Conservation (phyloP, 2,329 filamentous ascomycete genomes). For the Beauveria sp. region DNA sequence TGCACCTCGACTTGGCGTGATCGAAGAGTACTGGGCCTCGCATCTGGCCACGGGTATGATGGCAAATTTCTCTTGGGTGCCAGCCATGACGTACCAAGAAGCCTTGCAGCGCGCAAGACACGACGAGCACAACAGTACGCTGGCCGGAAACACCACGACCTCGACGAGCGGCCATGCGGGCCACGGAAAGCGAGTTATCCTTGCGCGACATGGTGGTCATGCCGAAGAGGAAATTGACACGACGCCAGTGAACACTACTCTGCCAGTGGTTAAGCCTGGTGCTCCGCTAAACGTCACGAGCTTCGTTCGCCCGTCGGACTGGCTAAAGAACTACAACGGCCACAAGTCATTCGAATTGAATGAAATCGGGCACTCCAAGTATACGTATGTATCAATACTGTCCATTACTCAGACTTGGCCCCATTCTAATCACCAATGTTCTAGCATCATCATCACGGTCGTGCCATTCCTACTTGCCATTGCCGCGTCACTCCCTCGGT, state of each 20-base stretch:
- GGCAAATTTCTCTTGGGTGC: conserved; percentile 16
- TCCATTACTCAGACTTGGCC: too few species aligned
- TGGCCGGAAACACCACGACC: background rate
- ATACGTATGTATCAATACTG: conserved; percentile 13
- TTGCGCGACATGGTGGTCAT: conserved; percentile 13
- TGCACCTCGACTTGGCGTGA: conserved; percentile 12
- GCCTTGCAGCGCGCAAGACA: conserved; percentile 17
- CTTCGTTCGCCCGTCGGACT: conserved; percentile 21
- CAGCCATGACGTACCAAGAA: conserved; percentile 22
- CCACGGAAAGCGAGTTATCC: conserved; percentile 1
- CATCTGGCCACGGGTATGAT: conserved; percentile 23
- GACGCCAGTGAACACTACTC: conserved; percentile 11
- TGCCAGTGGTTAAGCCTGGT: conserved; percentile 19
- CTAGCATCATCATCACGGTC: conserved; percentile 17
- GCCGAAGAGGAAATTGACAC: conserved; percentile 5
- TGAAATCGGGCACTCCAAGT: conserved; percentile 21
- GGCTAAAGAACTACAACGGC: conserved; percentile 39
- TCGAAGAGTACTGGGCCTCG: conserved; percentile 22
- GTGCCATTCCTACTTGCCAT: conserved; percentile 26
- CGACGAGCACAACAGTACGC: conserved; percentile 14
- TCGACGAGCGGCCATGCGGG: background rate
- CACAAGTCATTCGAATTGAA: conserved; percentile 45
- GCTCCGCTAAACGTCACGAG: conserved; percentile 26
- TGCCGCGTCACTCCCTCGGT: conserved; percentile 25
- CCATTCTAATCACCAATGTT: background rate